A percentile compares a stretch with the other conserved stretches of the same genome.
Conservation (phyloP, 306 rosid genomes). For the Castanea sativa region DNA sequence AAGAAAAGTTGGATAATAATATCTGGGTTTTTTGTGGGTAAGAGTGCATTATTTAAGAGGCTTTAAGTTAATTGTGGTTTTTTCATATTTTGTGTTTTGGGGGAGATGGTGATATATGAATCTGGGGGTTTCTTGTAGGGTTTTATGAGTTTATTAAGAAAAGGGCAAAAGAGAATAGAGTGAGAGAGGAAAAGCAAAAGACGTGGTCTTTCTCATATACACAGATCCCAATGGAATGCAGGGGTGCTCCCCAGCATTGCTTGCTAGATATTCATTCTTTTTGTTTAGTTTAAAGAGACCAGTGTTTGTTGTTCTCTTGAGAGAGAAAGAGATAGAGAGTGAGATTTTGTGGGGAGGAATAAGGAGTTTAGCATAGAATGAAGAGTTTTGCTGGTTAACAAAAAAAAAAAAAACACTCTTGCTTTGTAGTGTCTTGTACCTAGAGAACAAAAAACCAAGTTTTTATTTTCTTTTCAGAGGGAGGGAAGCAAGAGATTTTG, state of each 20-base stretch:
- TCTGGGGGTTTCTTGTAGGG: conserved; percentile 42
- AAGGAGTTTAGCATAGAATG: conserved; percentile 6
- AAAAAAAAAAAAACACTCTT: background rate
- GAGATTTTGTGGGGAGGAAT: conserved; percentile 14
- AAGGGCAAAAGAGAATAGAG: background rate
- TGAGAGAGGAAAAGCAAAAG: conserved; percentile 30
- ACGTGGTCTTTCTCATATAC: conserved; percentile 59
- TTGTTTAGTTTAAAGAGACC: conserved; percentile 83
- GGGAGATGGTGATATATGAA: background rate
- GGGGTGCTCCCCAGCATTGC: conserved; percentile 64
- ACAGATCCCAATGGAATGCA: conserved; percentile 98
- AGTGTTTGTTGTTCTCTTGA: conserved; percentile 33
- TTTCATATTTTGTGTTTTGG: too few species aligned
- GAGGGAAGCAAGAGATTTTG: conserved; percentile 24
- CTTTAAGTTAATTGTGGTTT: background rate
- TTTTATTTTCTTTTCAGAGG: background rate
- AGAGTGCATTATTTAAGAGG: background rate
- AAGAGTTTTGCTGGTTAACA: conserved; percentile 28
- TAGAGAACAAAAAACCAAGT: conserved; percentile 36
- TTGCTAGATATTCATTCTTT: conserved; percentile 64
- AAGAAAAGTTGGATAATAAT: background rate
- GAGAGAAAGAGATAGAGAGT: conserved; percentile 15
- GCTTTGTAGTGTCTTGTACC: conserved; percentile 10
- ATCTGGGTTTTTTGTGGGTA: conserved; percentile 17
- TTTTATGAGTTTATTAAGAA: conserved; percentile 16